Base-by-base conservation (phyloP, 169 alveolate genomes). In the Plasmodium yoelii region DNA sequence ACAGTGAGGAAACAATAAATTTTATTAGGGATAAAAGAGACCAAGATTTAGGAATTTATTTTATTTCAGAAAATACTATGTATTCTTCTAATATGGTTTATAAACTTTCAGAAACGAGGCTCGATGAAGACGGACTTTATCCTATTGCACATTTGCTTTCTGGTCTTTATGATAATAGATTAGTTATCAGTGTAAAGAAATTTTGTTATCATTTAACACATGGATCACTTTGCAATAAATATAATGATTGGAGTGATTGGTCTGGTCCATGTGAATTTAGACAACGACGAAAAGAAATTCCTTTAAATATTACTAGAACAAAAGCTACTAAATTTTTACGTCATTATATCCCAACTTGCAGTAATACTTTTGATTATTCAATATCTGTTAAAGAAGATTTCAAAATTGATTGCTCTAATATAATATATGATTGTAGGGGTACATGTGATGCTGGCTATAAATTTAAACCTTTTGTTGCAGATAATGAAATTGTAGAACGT, bases 201-300 rank as follows among this genome's bases (percentile, higher is more conserved):
- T 75, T 75, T 44, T 75, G 88, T 22, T 75, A 75, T 75, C 68
- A 57, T 63, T 53, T 75, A 67, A 34, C 46, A 63, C 26, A 75
- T 75, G 88, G 88, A 22, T 56, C 77, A 22, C 46, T 65, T 49
- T 75, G 88, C 49, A 10, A 34, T 5, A 75, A 75, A 44, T 75
- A 75, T 75, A 49, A 49, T 55, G 88, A 75, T 15, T 75, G 88
- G 88, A 61, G 75, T 18, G 88, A 75, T 13, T 75, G 88, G 88
- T 22, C 42, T 49, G 88, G 88, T 1, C 69, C 88, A 61, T 75
- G 88, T 75, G 88, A 75, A 63, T 75, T 75, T 75, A 64, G 75
- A 44, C 63, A 26, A 75, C 63, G 88, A 64, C 75, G 64, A 67
- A 42, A 75, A 47, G 26, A 28, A 19, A 75, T 63, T 13, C 88